phyloP scores from a whole-genome alignment of 1,139 yeast species.

The Suhomyces maxii region DNA sequence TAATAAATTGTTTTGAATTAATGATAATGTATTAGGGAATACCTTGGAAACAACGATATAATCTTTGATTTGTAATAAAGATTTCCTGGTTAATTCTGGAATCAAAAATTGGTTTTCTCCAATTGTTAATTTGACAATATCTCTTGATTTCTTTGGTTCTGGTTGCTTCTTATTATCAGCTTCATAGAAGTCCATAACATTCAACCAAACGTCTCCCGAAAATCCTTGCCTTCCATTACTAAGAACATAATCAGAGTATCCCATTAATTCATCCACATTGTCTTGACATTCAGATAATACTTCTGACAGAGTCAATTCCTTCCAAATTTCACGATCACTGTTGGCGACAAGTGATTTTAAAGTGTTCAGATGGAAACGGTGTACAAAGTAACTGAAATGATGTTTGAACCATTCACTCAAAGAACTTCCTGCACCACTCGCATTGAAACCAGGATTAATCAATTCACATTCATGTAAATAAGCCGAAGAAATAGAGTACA shows the following conservation, averaged over 20 bases:
- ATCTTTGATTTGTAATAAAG: constrained; percentile 43
- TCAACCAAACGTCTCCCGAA: constrained; percentile 49
- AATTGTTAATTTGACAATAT: constrained; percentile 37
- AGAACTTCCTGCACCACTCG: constrained; percentile 49
- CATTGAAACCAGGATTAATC: constrained; percentile 70
- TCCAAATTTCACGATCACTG: constrained; percentile 79
- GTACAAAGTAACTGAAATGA: constrained; percentile 63
- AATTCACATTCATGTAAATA: constrained; percentile 85
- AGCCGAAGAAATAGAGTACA: constrained; percentile 65
- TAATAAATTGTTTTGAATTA: constrained; percentile 44
- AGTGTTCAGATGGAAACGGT: constrained; percentile 55
- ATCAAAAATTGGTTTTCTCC: constrained; percentile 41
- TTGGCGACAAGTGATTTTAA: constrained; percentile 44
- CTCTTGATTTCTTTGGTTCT: neutral
- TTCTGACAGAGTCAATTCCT: constrained; percentile 45
- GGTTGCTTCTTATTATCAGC: constrained; percentile 3
- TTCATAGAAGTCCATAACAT: constrained; percentile 30
- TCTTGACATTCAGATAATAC: constrained; percentile 47
- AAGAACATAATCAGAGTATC: constrained; percentile 49
- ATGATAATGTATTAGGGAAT: constrained; percentile 42
- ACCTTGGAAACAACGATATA: constrained; percentile 51
- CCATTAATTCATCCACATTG: constrained; percentile 54
- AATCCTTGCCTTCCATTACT: constrained; percentile 24
- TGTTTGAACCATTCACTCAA: constrained; percentile 67
- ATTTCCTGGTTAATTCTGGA: constrained; percentile 39